These are phyloP conservation scores for Arctium lappa DNA, from an alignment of 129 eudicot species.

Conservation along the genomic window DNA sequence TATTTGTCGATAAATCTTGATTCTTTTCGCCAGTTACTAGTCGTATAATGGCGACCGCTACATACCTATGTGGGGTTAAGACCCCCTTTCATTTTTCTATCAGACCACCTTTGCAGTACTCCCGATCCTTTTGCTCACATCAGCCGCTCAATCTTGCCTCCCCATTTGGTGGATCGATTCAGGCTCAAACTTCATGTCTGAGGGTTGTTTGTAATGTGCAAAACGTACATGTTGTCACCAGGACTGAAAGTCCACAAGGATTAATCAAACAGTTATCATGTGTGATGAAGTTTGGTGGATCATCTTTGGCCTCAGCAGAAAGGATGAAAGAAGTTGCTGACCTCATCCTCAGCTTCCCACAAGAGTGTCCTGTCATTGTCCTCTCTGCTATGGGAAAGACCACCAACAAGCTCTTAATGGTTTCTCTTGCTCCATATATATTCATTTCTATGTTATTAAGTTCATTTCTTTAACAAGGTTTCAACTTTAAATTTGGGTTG, in stretches of 20 bases:
- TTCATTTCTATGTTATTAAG: not conserved
- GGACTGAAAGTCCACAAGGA: slow-evolving; percentile 39
- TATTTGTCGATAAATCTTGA: slow-evolving; percentile 25
- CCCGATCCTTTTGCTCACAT: slow-evolving; percentile 26
- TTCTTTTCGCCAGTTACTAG: not conserved
- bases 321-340: slow-evolving; percentile 94
- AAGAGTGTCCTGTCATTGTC: slow-evolving; percentile 84
- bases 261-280: slow-evolving; percentile 48
- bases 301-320: slow-evolving; percentile 85
- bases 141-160: slow-evolving; percentile 25
- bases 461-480: not conserved
- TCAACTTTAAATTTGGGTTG: not conserved
- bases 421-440: not conserved
- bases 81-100: slow-evolving; percentile 18
- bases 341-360: slow-evolving; percentile 79
- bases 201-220: slow-evolving; percentile 40
- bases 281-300: slow-evolving; percentile 99
- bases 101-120: slow-evolving; percentile 9
- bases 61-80: slow-evolving; percentile 36
- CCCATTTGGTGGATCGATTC: not conserved
- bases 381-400: slow-evolving; percentile 99
- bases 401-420: slow-evolving; percentile 80
- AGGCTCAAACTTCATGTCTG: slow-evolving; percentile 9
- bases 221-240: slow-evolving; percentile 42
- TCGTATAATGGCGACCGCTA: slow-evolving; percentile 30